Conservation (phyloP, 116 monocot genomes). For the Posidonia oceanica region DNA sequence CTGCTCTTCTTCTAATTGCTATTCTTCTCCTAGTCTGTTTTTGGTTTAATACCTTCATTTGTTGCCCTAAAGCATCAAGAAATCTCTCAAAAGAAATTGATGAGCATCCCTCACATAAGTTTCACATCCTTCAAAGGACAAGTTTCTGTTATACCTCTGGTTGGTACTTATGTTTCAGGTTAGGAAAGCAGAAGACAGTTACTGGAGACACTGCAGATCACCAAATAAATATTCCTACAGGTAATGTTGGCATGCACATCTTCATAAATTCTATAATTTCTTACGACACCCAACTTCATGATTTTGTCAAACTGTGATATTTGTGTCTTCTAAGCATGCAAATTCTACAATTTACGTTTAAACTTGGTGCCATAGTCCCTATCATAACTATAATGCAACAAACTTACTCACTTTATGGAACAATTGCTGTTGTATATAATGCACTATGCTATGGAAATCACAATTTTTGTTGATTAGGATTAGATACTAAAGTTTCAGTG, state of each 20-base stretch:
- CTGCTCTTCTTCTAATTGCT: slow-evolving; percentile 44
- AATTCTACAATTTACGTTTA: too few species aligned
- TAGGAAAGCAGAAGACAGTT: slow-evolving; percentile 34
- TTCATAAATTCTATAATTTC: too few species aligned
- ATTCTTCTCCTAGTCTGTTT: slow-evolving; percentile 43
- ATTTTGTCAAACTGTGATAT: too few species aligned
- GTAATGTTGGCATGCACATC: slow-evolving; percentile 7
- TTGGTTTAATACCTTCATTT: slow-evolving; percentile 27
- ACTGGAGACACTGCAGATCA: slow-evolving; percentile 27
- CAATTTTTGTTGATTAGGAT: too few species aligned
- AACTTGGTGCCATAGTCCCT: too few species aligned
- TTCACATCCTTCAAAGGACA: slow-evolving; percentile 47
- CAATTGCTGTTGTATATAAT: too few species aligned
- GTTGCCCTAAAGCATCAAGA: slow-evolving; percentile 16
- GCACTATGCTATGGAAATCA: too few species aligned
- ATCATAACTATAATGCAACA: too few species aligned
- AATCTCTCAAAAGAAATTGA: slow-evolving; percentile 39
- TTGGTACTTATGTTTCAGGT: slow-evolving; percentile 56
- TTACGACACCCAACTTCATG: too few species aligned
- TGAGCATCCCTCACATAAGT: slow-evolving; percentile 42
- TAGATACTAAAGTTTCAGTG: too few species aligned
- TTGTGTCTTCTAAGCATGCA: too few species aligned
- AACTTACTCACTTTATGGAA: too few species aligned
- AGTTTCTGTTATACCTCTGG: slow-evolving; percentile 66
- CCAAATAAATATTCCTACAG: slow-evolving; percentile 53